These are phyloP conservation scores for Cystobasidium onofrii DNA, from an alignment of 768 basidiomycete genomes.

Conservation along the genomic window DNA sequence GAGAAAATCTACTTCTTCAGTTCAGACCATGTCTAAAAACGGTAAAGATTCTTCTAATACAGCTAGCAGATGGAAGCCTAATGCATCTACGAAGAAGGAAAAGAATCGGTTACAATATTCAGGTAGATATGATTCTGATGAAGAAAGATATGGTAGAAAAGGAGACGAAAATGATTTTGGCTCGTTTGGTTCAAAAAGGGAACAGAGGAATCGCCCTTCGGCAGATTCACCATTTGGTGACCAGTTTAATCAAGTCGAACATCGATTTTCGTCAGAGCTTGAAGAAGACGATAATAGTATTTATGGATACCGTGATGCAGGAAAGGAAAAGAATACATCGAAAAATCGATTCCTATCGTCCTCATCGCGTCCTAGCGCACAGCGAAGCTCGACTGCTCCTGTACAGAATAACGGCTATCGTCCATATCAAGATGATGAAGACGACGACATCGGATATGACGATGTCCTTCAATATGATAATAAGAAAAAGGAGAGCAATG, in stretches of 20 bases:
- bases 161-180: neutral
- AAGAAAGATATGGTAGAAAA: neutral
- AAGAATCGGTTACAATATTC: neutral
- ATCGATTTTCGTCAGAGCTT: neutral
- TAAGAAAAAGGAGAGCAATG: neutral
- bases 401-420: neutral
- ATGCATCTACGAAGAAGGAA: neutral
- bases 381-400: constrained; percentile 4
- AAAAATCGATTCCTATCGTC: neutral
- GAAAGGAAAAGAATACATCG: neutral
- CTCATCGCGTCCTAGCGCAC: neutral
- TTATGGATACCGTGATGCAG: neutral
- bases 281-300: neutral
- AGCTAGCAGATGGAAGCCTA: neutral
- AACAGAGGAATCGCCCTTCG: neutral
- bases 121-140: constrained; percentile 1
- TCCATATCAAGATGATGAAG: neutral
- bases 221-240: constrained; percentile 1
- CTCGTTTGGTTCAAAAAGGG: neutral
- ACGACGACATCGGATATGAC: neutral
- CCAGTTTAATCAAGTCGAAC: constrained; percentile 7
- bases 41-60: neutral
- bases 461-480: neutral
- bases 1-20: constrained; percentile 17
- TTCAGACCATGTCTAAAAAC: neutral